A percentile compares a stretch with the other conserved stretches of the same genome.
Conservation (phyloP, 1,139 yeast species). For the Candida albicans region DNA sequence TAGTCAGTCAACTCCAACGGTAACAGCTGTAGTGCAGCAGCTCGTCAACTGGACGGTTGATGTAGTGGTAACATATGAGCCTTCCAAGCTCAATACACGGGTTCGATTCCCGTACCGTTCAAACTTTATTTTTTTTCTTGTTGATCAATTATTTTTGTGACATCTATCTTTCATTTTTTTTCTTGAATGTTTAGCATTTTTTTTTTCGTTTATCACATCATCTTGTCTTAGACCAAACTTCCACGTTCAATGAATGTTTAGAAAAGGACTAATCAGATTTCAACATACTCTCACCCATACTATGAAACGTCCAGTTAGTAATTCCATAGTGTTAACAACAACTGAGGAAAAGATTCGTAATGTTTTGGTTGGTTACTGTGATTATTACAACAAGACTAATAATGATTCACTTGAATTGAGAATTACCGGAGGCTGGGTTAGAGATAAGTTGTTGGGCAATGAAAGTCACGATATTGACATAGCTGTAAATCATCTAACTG, state of each 20-base stretch:
- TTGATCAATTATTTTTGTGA: background rate
- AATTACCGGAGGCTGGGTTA: constrained; percentile 98
- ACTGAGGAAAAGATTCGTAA: constrained; percentile 50
- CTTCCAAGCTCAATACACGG: constrained; percentile 83
- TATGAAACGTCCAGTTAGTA: constrained; percentile 23
- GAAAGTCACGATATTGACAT: constrained; percentile 88
- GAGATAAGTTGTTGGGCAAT: constrained; percentile 83
- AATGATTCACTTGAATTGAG: constrained; percentile 49
- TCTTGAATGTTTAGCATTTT: background rate
- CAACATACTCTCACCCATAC: background rate
- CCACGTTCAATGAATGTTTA: constrained; percentile 1
- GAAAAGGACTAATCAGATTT: background rate
- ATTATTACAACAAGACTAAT: constrained; percentile 29
- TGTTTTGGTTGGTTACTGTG: constrained; percentile 46
- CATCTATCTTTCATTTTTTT: background rate
- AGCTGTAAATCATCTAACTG: constrained; percentile 81
- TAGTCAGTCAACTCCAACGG: background rate
- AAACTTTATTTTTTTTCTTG: constrained; percentile 27
- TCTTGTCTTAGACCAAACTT: background rate
- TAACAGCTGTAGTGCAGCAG: background rate
- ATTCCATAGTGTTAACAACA: constrained; percentile 37
- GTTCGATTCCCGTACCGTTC: constrained; percentile 84
- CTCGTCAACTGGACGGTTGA: constrained; percentile 43
- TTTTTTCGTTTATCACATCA: constrained; percentile 1
- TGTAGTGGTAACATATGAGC: constrained; percentile 58